phyloP scores from a whole-genome alignment of 169 alveolate species.

The Cryptosporidium ubiquitum region DNA sequence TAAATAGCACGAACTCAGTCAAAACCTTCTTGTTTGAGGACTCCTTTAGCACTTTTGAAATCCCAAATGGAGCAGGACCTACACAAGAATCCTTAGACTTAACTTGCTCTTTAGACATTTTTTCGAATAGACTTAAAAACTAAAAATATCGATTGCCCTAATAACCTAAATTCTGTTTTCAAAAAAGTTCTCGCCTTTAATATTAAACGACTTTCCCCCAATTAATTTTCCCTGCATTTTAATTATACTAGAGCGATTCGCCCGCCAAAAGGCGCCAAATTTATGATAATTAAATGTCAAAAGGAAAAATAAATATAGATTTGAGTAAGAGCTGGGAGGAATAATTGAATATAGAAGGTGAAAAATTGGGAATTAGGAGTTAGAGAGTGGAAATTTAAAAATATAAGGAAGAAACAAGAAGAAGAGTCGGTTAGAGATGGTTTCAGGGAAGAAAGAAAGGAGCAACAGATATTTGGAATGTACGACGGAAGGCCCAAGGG shows the following conservation, averaged over 20 bases:
- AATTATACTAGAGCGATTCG: background rate
- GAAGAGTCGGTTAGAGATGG: background rate
- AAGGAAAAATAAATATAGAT: background rate
- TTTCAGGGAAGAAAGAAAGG: background rate
- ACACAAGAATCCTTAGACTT: conserved; percentile 35
- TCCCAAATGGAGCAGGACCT: conserved; percentile 71
- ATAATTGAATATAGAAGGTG: background rate
- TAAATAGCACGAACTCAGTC: conserved; percentile 28
- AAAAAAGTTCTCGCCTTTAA: background rate
- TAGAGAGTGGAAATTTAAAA: background rate
- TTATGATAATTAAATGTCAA: background rate
- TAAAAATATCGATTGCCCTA: background rate
- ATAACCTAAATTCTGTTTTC: background rate
- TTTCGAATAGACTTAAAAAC: background rate
- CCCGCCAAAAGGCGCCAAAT: conserved; percentile 5
- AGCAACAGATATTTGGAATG: conserved; percentile 49
- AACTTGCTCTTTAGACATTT: background rate
- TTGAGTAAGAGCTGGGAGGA: background rate
- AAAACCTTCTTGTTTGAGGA: conserved; percentile 36
- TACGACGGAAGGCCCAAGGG: conserved; percentile 62
- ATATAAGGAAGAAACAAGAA: background rate
- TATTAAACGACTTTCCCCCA: background rate
- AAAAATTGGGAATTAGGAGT: background rate
- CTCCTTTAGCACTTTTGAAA: conserved; percentile 43
- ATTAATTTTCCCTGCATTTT: background rate